These are phyloP conservation scores for Mycena floridula DNA, from an alignment of 768 basidiomycete species.

Conservation along the genomic window DNA sequence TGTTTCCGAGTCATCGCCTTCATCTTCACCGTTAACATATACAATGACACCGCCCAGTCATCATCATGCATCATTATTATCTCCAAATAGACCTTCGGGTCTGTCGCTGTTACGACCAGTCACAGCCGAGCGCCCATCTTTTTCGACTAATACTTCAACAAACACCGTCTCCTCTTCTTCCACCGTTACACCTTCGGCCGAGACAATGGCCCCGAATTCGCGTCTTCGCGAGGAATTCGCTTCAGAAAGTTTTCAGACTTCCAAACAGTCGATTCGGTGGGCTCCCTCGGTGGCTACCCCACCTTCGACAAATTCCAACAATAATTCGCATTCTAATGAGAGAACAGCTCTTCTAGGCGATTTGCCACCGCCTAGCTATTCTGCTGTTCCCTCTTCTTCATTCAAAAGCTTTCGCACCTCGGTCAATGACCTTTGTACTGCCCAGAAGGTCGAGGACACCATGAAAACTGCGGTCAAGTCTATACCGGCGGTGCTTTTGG, in stretches of 20 bases:
- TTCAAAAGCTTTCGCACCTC: slow-evolving; percentile 5
- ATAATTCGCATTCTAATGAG: no score
- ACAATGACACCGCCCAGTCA: not conserved
- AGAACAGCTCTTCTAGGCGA: not conserved
- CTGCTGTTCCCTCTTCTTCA: not conserved
- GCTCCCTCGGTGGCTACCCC: not conserved
- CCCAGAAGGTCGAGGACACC: slow-evolving; percentile 13
- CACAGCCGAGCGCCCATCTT: slow-evolving; percentile 11
- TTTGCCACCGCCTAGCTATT: not conserved
- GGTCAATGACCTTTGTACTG: not conserved
- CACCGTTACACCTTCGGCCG: not conserved
- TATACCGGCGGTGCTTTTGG: slow-evolving; percentile 82
- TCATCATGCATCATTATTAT: not conserved
- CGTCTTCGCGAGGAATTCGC: not conserved
- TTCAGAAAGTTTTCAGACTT: no score
- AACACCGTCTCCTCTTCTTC: slow-evolving; percentile 12
- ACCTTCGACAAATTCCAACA: not conserved
- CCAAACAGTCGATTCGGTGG: not conserved
- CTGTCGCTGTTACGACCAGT: slow-evolving; percentile 4
- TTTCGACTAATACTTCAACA: not conserved
- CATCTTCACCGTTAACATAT: slow-evolving; percentile 6
- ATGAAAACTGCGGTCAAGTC: slow-evolving; percentile 31
- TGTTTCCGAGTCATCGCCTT: slow-evolving; percentile 11
- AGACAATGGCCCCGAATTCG: not conserved
- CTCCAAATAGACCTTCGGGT: not conserved